These are phyloP conservation scores for Barnettozyma californica DNA, from an alignment of 805 yeast species.

Conservation along the genomic window DNA sequence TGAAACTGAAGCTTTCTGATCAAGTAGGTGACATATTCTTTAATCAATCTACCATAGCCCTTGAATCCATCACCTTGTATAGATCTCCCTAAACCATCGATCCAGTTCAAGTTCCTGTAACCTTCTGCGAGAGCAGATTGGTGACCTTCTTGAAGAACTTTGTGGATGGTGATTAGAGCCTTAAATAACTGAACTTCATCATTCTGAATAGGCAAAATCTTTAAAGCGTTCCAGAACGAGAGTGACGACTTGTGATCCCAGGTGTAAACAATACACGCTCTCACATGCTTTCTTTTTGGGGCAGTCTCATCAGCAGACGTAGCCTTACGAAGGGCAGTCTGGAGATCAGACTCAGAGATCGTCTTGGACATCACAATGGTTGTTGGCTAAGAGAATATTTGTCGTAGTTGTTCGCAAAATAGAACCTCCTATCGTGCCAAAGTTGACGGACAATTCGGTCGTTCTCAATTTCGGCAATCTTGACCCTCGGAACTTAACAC, in stretches of 20 bases:
- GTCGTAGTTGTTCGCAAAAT: not conserved
- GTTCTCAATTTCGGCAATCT: not conserved
- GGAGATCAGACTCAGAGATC: slow-evolving; percentile 34
- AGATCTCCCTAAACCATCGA: slow-evolving; percentile 63
- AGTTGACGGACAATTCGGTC: not conserved
- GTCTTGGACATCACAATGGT: slow-evolving; percentile 20
- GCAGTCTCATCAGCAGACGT: slow-evolving; percentile 82
- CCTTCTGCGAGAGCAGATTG: slow-evolving; percentile 78
- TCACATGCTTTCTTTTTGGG: slow-evolving; percentile 92
- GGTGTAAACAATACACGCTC: slow-evolving; percentile 91
- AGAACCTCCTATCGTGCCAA: not conserved
- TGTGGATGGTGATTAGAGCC: slow-evolving; percentile 79
- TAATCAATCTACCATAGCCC: slow-evolving; percentile 67
- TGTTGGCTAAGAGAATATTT: not conserved
- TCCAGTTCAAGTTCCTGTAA: slow-evolving; percentile 70
- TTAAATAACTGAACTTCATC: slow-evolving; percentile 85
- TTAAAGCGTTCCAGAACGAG: slow-evolving; percentile 81
- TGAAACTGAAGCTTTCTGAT: slow-evolving; percentile 78
- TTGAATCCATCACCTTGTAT: slow-evolving; percentile 35
- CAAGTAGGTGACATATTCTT: slow-evolving; percentile 68
- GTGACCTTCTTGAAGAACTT: slow-evolving; percentile 98
- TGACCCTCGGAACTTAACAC: not conserved
- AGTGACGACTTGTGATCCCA: slow-evolving; percentile 90
- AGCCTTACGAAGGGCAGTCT: slow-evolving; percentile 59
- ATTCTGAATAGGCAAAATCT: slow-evolving; percentile 69